These are phyloP conservation scores for Phytophthora pistaciae DNA, from an alignment of 352 stramenopile genomes.

Conservation along the genomic window DNA sequence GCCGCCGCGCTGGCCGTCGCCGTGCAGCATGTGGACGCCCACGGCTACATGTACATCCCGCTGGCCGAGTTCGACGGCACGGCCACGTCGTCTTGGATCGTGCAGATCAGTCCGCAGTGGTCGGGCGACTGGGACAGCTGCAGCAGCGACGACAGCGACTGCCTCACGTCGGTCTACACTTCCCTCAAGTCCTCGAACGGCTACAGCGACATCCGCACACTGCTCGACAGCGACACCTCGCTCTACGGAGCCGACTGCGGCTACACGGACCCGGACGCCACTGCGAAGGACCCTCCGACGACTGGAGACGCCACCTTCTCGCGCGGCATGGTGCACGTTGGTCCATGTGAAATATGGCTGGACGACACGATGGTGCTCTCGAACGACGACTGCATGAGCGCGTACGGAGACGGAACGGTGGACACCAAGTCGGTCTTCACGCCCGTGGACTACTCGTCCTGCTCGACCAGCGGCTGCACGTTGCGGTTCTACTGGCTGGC, in stretches of 20 bases:
- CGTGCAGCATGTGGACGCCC: slow-evolving; percentile 24
- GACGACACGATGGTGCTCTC: slow-evolving; percentile 43
- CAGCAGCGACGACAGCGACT: slow-evolving; percentile 28
- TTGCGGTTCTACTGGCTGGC: slow-evolving; percentile 52
- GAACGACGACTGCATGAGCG: slow-evolving; percentile 42
- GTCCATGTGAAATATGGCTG: slow-evolving; percentile 47
- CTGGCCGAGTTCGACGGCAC: slow-evolving; percentile 30
- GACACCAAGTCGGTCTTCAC: slow-evolving; percentile 40
- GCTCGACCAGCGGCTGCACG: slow-evolving; percentile 41
- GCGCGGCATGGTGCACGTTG: slow-evolving; percentile 39
- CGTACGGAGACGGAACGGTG: slow-evolving; percentile 38
- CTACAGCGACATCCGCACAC: slow-evolving; percentile 38
- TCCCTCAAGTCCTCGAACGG: slow-evolving; percentile 33
- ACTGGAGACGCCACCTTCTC: slow-evolving; percentile 42
- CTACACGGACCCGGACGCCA: slow-evolving; percentile 38
- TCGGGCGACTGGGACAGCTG: slow-evolving; percentile 38
- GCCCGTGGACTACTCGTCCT: slow-evolving; percentile 49
- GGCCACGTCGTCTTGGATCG: slow-evolving; percentile 30
- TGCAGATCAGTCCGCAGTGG: slow-evolving; percentile 42
- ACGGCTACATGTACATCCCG: slow-evolving; percentile 41
- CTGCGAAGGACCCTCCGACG: slow-evolving; percentile 36
- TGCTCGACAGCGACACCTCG: slow-evolving; percentile 37
- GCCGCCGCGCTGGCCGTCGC: slow-evolving; percentile 7
- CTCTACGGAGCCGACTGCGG: slow-evolving; percentile 42
- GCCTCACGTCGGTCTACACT: slow-evolving; percentile 36